Base-by-base conservation (phyloP, 164 flowering plant species). In the Stephania yunnanensis region DNA sequence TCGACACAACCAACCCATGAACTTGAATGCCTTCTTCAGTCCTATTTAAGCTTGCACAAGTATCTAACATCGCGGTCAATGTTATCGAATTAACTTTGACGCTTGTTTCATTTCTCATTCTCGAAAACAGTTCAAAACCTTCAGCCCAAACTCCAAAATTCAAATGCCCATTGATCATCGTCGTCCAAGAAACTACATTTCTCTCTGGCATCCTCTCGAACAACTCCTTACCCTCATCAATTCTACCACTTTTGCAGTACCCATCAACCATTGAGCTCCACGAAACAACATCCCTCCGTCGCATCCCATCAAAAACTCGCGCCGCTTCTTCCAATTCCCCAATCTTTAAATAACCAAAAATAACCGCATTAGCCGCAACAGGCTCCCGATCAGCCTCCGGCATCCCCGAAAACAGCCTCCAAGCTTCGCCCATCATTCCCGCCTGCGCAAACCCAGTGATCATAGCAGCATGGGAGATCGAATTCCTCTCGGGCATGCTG, bases 181-280 rank as follows among this genome's bases (percentile, higher is more conserved):
- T 12, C 7, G 75, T 73, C 75, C 75, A 73, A 73, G 75, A 73
- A 73, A 73, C 75, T 19, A 73, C 75, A 73, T 73, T 73, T 22
- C 75, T 22, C 70, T 64, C 75, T 1, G 75, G 70, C 69, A 66
- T 66, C 8, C 65, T 73, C 53, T 73, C 15, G 46, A 73, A 73
- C 13, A 65, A 73, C 15, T 73, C 75, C 25, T 31, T 44, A 20
- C 70, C 75, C 10, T 73, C 75, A 73, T 9, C n/a, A 17, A 73
- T 20, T 69, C 55, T 73, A 64, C 70, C 75, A 5, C 36, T 73
- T 69, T 73, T 73, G 67, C 75, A 73, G 15, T 64, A 73, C 19
- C 75, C 75, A 73, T 73, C 75, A 4, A 73, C 25, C 70, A 73
- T 73, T 2, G 70, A 73, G 19, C 75, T 73, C 75, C 75, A 73